Evolutionary conservation across 805 yeast genomes (phyloP), one percentile per base, ranked within the genome.

Genomic region (Pichia membranifaciens): DNA sequence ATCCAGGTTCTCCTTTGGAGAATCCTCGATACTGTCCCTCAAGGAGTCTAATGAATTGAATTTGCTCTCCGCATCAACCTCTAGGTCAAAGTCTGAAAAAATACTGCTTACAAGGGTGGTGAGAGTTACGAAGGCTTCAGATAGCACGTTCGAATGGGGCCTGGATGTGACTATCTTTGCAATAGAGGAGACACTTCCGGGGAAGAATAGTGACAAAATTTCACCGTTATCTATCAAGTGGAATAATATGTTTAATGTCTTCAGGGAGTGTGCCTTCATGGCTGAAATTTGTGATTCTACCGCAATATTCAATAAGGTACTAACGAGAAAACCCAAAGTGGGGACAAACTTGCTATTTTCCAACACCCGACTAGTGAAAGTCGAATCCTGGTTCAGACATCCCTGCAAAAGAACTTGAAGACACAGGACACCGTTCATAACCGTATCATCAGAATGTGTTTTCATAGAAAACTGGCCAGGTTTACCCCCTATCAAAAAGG

Each of bases 101-200:
- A 72, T 73, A 6, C 56, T 47, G 9, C 52, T 31, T 3, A 73
- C 47, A 2, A 75, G 40, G 0, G 56, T 49, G 1, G 58, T 48
- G 25, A 75, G 47, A 0, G 70, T 50, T 1, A 57, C 44, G n/a
- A 75, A 38, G 0, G 66, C 43, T 18, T 62, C 51, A 1, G 60
- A 53, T 1, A 68, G 48, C 0, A 74, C 71, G 16, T 65, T 61
- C 45, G 65, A 71, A 45, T 75, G 74, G 1, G 69, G 61, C 8
- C 49, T 56, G n/a, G 54, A 49, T 17, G 52, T 57, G 0, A 74
- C 47, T 5, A 73, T 50, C 46, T 72, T 76, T 2, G 73, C 62
- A 36, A 76, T 53, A 0, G 64, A 53, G 0, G 82, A 76, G 0
- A 76, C 72, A 35, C 66, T 74, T 3, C 81, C 81, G 0, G 82